A percentile compares a stretch with the other conserved stretches of the same genome.
phyloP scores from a whole-genome alignment of 805 yeast genomes.

The Starmerella lactis-condensi region DNA sequence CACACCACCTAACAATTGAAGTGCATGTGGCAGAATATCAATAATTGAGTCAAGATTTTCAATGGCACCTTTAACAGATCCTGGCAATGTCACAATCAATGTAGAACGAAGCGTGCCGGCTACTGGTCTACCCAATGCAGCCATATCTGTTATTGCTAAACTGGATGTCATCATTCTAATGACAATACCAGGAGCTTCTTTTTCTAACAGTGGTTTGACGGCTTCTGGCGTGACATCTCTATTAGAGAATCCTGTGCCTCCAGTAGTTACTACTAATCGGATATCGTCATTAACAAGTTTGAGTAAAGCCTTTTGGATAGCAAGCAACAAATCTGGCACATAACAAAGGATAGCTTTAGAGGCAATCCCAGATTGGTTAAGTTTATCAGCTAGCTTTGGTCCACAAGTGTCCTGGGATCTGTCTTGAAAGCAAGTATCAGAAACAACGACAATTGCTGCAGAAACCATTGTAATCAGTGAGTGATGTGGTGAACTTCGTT shows the following conservation, averaged over 20 bases:
- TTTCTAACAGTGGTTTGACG: conserved; percentile 26
- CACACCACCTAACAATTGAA: conserved; percentile 23
- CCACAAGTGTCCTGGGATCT: conserved; percentile 23
- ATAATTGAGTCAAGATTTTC: conserved; percentile 29
- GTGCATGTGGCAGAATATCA: conserved; percentile 28
- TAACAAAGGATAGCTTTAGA: conserved; percentile 9
- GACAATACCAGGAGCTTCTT: conserved; percentile 33
- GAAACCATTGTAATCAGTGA: no score
- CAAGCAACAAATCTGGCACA: conserved; percentile 25
- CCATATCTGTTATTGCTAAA: conserved; percentile 30
- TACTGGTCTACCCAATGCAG: conserved; percentile 33
- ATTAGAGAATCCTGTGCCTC: conserved; percentile 36
- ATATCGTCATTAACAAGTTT: conserved; percentile 17
- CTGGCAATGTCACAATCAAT: conserved; percentile 33
- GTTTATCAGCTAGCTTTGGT: conserved; percentile 15
- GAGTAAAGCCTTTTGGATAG: conserved; percentile 21
- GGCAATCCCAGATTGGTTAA: conserved; percentile 11
- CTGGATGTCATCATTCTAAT: conserved; percentile 31
- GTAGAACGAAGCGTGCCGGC: conserved; percentile 29
- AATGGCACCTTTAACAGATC: conserved; percentile 32
- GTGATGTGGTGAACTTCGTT: no score
- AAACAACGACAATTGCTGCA: conserved; percentile 26
- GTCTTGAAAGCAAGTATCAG: conserved; percentile 27
- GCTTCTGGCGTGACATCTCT: conserved; percentile 37
- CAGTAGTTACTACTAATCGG: conserved; percentile 28